phyloP scores from a whole-genome alignment of 441 rosid species.

The Adansonia gregorii region DNA sequence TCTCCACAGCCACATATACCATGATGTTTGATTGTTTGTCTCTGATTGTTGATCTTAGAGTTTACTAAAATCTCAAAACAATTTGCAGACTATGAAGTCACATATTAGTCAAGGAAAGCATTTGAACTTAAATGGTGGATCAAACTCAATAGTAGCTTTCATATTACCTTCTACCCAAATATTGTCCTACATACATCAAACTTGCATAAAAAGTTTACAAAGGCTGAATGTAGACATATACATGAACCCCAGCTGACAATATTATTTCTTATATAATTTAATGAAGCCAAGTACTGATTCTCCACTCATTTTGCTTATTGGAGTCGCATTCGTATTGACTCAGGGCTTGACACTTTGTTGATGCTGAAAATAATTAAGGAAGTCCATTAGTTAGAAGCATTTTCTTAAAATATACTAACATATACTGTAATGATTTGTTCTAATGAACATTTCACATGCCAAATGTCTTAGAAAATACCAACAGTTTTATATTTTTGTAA shows the following conservation, averaged over 20 bases:
- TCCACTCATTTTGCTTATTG: conserved; percentile 47
- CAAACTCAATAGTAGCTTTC: neutral
- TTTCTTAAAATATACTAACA: neutral
- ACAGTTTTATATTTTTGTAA: neutral
- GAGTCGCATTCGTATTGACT: conserved; percentile 41
- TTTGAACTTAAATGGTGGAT: neutral
- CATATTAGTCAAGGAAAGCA: neutral
- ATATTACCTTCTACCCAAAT: conserved; percentile 9
- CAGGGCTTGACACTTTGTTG: conserved; percentile 45
- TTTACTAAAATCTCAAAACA: neutral
- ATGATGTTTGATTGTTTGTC: neutral
- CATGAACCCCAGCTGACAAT: neutral
- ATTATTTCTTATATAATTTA: conserved; percentile 17
- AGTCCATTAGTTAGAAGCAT: neutral
- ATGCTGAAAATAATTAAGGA: conserved; percentile 40
- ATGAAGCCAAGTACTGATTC: conserved; percentile 3
- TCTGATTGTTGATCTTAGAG: neutral
- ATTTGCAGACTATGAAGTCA: neutral
- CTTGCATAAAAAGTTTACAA: conserved; percentile 22
- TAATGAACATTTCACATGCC: neutral
- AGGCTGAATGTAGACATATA: neutral
- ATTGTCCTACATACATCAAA: conserved; percentile 8
- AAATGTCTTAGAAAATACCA: neutral
- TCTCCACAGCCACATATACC: neutral
- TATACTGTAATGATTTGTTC: neutral